Evolutionary conservation across 164 flowering plant species (phyloP), one percentile per base, ranked within the genome.

Genomic region (Brasenia schreberi): DNA sequence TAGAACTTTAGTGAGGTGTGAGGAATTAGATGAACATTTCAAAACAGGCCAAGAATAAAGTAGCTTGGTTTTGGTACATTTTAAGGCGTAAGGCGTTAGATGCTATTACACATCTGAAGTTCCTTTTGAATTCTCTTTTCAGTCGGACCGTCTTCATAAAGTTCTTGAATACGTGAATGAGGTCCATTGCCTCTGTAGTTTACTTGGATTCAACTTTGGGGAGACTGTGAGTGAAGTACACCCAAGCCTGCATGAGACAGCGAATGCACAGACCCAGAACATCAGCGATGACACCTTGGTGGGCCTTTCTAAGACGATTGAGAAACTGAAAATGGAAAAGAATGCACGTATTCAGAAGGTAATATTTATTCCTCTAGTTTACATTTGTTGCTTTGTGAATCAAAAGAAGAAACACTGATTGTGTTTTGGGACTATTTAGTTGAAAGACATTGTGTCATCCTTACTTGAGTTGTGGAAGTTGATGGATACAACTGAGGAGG

Each of bases 111-210:
- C 53, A 7, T 7, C 53, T 45, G 53, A 49, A 49, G 56, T 6
- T 49, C 16, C 16, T 49, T 58, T 14, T 45, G 17, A 12, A 44
- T 74, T 18, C 42, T 64, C 18, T 66, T 68, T 79, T 79, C 90
- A 92, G 98, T 83, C 98, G 70, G 89, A 87, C 43, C 90, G 98
- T 62, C 82, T 90, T 66, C 77, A 80, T 23, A 87, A 84, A 77
- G 87, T 90, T 70, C 77, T 92, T 74, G 87, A 79, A 56, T 81
- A 67, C 77, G 89, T 90, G 65, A 90, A 86, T 71, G 98, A 92
- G 81, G 90, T 92, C 65, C 98, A 92, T 78, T 71, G 81, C 58
- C 79, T 92, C 61, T 85, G 96, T 72, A 83, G 85, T 49, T 81
- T 88, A 64, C 96, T 88, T 71, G 91, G 88, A 39, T 45, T 90